These are phyloP conservation scores for Bipolaris victoriae DNA, from an alignment of 2,329 filamentous ascomycete species.

Conservation along the genomic window DNA sequence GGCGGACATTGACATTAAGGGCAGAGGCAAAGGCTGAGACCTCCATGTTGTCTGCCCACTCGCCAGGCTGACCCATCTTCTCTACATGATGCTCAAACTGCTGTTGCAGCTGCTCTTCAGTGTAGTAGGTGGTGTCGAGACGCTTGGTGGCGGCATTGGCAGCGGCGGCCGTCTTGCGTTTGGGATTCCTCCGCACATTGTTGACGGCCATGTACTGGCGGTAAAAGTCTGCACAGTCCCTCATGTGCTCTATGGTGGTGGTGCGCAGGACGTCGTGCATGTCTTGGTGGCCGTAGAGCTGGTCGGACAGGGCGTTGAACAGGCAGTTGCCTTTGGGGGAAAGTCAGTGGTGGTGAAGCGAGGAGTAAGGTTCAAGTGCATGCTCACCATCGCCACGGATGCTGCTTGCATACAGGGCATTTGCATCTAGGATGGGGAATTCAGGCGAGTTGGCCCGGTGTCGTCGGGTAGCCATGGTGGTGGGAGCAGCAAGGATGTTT, in stretches of 20 bases:
- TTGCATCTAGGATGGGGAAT: conserved; percentile 62
- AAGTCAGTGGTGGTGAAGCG: conserved; percentile 26
- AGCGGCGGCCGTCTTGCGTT: conserved; percentile 62
- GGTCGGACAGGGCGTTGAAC: conserved; percentile 71
- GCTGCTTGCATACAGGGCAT: conserved; percentile 64
- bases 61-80: conserved; percentile 65
- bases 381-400: conserved; percentile 68
- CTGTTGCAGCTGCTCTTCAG: conserved; percentile 59
- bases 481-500: conserved; percentile 29
- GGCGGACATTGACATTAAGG: conserved; percentile 66
- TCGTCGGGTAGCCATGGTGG: conserved; percentile 43
- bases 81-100: conserved; percentile 63
- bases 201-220: conserved; percentile 67
- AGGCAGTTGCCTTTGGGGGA: conserved; percentile 67
- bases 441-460: conserved; percentile 47
- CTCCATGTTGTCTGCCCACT: conserved; percentile 71
- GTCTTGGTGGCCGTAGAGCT: conserved; percentile 67
- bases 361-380: conserved; percentile 17
- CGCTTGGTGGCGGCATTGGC: conserved; percentile 52
- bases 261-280: conserved; percentile 65
- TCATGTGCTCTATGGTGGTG: conserved; percentile 67
- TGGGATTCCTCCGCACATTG: conserved; percentile 60
- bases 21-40: conserved; percentile 69
- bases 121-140: conserved; percentile 56
- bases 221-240: conserved; percentile 65